phyloP scores from a whole-genome alignment of 495 filamentous ascomycete genomes.

The Polyplosphaeria fusca region DNA sequence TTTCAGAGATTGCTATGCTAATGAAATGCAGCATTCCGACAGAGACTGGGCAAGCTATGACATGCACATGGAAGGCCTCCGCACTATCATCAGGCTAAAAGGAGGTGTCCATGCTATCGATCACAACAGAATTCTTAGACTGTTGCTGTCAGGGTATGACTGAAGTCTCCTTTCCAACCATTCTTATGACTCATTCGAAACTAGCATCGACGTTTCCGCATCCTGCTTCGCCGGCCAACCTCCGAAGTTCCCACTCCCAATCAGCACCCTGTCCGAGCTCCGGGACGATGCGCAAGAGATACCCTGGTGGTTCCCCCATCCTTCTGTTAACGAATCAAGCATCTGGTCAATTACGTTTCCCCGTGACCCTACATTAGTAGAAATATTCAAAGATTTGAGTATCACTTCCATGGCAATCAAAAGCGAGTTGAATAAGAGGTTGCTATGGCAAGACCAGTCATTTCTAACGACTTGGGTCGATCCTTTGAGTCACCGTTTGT shows the following conservation, averaged over 20 bases:
- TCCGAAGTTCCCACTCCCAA: background rate
- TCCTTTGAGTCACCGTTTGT: slow-evolving; percentile 3
- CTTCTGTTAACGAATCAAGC: background rate
- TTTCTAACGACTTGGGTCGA: background rate
- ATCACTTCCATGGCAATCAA: background rate
- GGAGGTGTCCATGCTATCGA: slow-evolving; percentile 3
- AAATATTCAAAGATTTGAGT: slow-evolving; percentile 7
- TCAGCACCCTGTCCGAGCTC: background rate
- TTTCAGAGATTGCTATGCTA: background rate
- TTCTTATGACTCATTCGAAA: background rate
- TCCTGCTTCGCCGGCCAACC: slow-evolving; percentile 7
- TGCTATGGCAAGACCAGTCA: slow-evolving; percentile 1
- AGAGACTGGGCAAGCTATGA: slow-evolving; percentile 11
- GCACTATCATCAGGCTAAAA: slow-evolving; percentile 8
- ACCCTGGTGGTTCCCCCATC: slow-evolving; percentile 7
- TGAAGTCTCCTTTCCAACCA: background rate
- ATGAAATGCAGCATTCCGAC: background rate
- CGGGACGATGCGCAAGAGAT: background rate
- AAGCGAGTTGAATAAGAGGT: background rate
- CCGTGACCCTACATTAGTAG: background rate
- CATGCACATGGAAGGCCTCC: slow-evolving; percentile 10
- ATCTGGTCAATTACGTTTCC: slow-evolving; percentile 6
- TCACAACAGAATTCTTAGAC: slow-evolving; percentile 4
- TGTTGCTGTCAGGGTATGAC: slow-evolving; percentile 6
- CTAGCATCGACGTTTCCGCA: slow-evolving; percentile 11